A percentile compares a stretch with the other conserved stretches of the same genome.
Conservation (phyloP, 1,284 basidiomycete genomes). For the Pseudozyma thailandica region DNA sequence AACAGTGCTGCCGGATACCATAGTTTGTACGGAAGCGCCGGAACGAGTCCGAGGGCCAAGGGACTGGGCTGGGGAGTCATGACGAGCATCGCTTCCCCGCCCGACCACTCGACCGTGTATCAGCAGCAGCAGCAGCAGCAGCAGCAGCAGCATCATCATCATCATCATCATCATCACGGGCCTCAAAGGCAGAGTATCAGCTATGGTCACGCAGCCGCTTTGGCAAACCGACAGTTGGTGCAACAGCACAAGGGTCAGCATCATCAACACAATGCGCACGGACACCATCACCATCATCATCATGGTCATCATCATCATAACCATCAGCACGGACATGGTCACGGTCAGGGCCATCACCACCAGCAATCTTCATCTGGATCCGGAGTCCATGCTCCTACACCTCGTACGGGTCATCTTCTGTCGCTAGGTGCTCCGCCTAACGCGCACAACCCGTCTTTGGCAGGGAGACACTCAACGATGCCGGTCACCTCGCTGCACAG, state of each 20-base stretch:
- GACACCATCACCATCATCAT: slow-evolving; percentile 25
- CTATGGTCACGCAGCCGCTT: slow-evolving; percentile 45
- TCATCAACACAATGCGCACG: slow-evolving; percentile 12
- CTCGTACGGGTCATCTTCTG: slow-evolving; percentile 32
- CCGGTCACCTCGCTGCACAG: slow-evolving; percentile 44
- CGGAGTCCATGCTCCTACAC: neutral
- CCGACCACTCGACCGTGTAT: slow-evolving; percentile 3
- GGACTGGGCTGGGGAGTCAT: slow-evolving; percentile 60
- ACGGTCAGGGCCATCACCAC: no score
- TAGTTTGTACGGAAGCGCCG: slow-evolving; percentile 28
- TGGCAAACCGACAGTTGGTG: slow-evolving; percentile 17
- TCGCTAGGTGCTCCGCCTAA: slow-evolving; percentile 30
- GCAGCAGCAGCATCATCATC: slow-evolving; percentile 3
- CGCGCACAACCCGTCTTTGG: slow-evolving; percentile 7
- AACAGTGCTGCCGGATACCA: slow-evolving; percentile 43
- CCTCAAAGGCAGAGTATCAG: slow-evolving; percentile 40
- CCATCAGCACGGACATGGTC: slow-evolving; percentile 15
- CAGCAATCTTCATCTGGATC: slow-evolving; percentile 7
- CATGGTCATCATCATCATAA: slow-evolving; percentile 29
- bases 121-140: slow-evolving; percentile 12
- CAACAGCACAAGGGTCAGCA: slow-evolving; percentile 15
- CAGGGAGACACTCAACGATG: slow-evolving; percentile 53
- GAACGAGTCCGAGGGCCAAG: slow-evolving; percentile 55
- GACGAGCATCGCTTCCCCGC: slow-evolving; percentile 48
- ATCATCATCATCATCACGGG: neutral